Percentiles rank a stretch among this genome's conserved stretches.
Evolutionary conservation across 1,139 yeast species (phyloP).

Genomic region (Blastobotrys niveus): DNA sequence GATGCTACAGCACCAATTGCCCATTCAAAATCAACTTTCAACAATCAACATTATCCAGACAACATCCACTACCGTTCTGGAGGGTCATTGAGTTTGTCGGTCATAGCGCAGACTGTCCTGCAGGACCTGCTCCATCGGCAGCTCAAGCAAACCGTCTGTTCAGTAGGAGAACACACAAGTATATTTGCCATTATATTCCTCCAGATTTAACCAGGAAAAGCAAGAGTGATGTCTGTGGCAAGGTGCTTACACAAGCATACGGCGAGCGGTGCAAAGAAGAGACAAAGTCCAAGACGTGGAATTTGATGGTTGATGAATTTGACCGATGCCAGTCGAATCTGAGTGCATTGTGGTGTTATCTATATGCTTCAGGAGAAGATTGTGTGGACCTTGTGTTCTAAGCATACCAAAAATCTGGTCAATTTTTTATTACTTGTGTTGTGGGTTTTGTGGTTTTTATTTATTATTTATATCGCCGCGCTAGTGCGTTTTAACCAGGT

Average conservation of each 20-base stretch:
- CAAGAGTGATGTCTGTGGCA: slow-evolving; percentile 4
- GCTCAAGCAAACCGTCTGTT: slow-evolving; percentile 6
- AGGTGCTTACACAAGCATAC: slow-evolving; percentile 6
- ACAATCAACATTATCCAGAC: not conserved
- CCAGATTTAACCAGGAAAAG: not conserved
- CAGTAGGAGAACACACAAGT: slow-evolving; percentile 9
- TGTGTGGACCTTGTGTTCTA: not conserved
- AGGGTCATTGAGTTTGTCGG: not conserved
- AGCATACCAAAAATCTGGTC: too few relatives aligned
- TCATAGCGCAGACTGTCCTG: not conserved
- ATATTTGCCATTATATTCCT: slow-evolving; percentile 7
- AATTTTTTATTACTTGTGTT: too few relatives aligned
- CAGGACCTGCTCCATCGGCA: slow-evolving; percentile 3
- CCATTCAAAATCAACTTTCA: slow-evolving; percentile 7
- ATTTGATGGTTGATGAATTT: slow-evolving; percentile 9
- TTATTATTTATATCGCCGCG: too few relatives aligned
- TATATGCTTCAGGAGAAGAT: not conserved
- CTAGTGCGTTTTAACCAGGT: too few relatives aligned
- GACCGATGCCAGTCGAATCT: slow-evolving; percentile 5
- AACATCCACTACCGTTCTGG: slow-evolving; percentile 3
- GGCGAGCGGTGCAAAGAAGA: slow-evolving; percentile 2
- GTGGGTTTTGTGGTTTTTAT: too few relatives aligned
- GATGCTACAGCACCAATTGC: slow-evolving; percentile 6
- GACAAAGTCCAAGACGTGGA: slow-evolving; percentile 8
- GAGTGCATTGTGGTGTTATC: not conserved